These are phyloP conservation scores for Emmonsiellopsis sp. DNA, from an alignment of 2,329 filamentous ascomycete genomes.

Conservation along the genomic window DNA sequence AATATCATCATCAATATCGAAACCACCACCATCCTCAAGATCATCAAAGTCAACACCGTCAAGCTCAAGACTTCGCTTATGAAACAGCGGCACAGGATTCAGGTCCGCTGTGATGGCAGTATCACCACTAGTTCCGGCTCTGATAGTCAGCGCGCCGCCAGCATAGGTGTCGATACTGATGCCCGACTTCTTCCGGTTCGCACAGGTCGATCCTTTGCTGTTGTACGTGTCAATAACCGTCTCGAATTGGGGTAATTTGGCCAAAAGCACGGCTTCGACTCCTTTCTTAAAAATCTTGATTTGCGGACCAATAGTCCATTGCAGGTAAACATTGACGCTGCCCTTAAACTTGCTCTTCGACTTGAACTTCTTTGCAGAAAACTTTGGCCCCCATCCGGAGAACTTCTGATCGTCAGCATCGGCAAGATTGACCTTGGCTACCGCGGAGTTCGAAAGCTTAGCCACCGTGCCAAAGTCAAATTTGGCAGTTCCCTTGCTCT, in stretches of 20 bases:
- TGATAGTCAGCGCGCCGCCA: slow-evolving; percentile 3
- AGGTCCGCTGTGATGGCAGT: not conserved
- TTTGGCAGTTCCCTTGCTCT: not conserved
- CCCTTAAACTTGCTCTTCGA: not conserved
- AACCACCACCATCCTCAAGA: too few species aligned
- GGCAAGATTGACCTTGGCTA: not conserved
- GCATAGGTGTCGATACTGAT: slow-evolving; percentile 5
- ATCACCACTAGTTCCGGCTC: slow-evolving; percentile 5
- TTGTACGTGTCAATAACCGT: not conserved
- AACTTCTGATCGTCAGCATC: not conserved
- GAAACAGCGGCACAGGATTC: slow-evolving; percentile 1
- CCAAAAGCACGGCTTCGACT: not conserved
- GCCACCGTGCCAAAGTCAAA: not conserved
- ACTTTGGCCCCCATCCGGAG: slow-evolving; percentile 1
- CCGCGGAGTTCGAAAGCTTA: not conserved
- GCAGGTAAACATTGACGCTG: not conserved
- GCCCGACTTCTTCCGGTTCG: not conserved
- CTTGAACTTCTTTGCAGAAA: not conserved
- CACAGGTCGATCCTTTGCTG: slow-evolving; percentile 1
- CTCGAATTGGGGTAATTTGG: slow-evolving; percentile 1
- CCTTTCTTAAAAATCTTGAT: not conserved
- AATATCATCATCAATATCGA: not conserved
- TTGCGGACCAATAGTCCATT: not conserved
- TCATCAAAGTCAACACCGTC: too few species aligned
- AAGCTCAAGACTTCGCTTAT: not conserved